Conservation (phyloP, 1,139 yeast genomes). For the Scheffersomyces illinoinensis region DNA sequence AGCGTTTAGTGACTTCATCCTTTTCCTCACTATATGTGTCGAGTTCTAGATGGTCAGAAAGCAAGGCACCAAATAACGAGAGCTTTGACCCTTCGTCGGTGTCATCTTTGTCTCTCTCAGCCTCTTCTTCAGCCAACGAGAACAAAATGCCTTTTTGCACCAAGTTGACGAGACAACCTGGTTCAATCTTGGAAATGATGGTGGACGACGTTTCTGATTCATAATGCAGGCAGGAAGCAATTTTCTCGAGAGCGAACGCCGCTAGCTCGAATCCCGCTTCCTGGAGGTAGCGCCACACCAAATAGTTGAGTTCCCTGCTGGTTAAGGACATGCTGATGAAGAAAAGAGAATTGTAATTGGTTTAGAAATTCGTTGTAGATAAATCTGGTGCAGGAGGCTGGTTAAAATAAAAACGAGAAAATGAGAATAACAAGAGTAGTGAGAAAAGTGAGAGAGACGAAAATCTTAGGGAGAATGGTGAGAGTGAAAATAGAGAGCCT, state of each 20-base stretch:
- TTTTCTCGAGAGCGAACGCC: slow-evolving; percentile 81
- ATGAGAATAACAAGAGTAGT: background rate
- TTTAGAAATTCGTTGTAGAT: background rate
- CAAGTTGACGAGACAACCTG: slow-evolving; percentile 77
- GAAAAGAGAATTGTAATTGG: background rate
- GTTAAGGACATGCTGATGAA: slow-evolving; percentile 67
- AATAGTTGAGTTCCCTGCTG: slow-evolving; percentile 82
- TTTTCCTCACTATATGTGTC: background rate
- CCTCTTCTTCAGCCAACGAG: slow-evolving; percentile 37
- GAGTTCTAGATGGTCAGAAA: slow-evolving; percentile 12
- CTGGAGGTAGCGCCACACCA: slow-evolving; percentile 90
- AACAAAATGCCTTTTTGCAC: slow-evolving; percentile 86
- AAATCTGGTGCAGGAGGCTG: background rate
- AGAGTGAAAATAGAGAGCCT: background rate
- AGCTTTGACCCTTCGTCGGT: slow-evolving; percentile 16
- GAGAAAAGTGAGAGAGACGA: background rate
- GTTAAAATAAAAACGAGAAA: background rate
- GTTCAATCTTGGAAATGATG: slow-evolving; percentile 48
- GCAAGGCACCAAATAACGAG: slow-evolving; percentile 33
- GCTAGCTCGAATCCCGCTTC: slow-evolving; percentile 82
- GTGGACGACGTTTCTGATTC: slow-evolving; percentile 50
- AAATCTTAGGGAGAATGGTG: background rate
- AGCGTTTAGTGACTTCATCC: slow-evolving; percentile 6
- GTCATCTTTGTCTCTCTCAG: slow-evolving; percentile 10
- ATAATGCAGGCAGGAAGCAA: slow-evolving; percentile 59